phyloP scores from a whole-genome alignment of 2,329 filamentous ascomycete genomes.

The Alternaria solani region DNA sequence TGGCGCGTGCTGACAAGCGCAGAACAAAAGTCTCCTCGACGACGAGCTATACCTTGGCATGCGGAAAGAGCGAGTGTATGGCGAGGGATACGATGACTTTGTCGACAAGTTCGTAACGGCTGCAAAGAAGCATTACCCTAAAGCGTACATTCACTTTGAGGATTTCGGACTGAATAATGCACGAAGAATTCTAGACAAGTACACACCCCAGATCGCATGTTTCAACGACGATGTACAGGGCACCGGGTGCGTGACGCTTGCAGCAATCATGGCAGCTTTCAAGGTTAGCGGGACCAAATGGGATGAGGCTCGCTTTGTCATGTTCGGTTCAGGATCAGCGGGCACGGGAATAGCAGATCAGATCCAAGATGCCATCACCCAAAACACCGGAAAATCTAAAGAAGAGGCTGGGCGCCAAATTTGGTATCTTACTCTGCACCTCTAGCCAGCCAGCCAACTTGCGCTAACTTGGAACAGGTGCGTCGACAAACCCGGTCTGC shows the following conservation, averaged over 20 bases:
- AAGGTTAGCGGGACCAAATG: conserved; percentile 73
- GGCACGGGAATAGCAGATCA: conserved; percentile 88
- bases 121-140: conserved; percentile 74
- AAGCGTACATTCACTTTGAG: conserved; percentile 87
- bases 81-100: conserved; percentile 77
- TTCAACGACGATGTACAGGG: conserved; percentile 95
- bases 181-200: conserved; percentile 76
- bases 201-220: conserved; percentile 76
- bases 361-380: conserved; percentile 78
- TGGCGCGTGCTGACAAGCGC: conserved; percentile 10
- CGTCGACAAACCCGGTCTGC: conserved; percentile 80
- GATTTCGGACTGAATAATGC: conserved; percentile 85
- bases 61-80: conserved; percentile 69
- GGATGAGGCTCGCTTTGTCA: conserved; percentile 72
- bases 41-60: conserved; percentile 84
- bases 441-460: accelerated
- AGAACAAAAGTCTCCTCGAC: conserved; percentile 75
- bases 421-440: conserved; percentile 61
- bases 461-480: conserved; percentile 61
- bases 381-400: conserved; percentile 70
- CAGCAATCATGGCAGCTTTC: conserved; percentile 79
- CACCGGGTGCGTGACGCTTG: conserved; percentile 85
- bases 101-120: conserved; percentile 76
- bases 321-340: conserved; percentile 84
- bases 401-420: conserved; percentile 83